phyloP scores from a whole-genome alignment of 768 basidiomycete genomes.

The Hebeloma cylindrosporum region DNA sequence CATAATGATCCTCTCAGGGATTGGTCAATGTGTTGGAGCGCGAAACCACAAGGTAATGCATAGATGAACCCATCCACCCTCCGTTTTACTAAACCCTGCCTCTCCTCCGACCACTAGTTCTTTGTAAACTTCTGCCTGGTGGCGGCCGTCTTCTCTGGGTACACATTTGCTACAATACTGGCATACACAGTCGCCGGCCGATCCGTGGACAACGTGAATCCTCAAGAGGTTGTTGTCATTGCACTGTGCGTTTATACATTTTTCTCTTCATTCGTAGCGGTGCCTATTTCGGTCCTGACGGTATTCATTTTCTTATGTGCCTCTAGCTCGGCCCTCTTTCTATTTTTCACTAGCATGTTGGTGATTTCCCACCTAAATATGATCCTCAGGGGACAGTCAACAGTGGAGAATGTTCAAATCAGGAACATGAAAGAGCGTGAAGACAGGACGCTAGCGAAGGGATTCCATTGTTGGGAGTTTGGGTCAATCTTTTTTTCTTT shows the following conservation, averaged over 20 bases:
- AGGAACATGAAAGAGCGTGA: slow-evolving; percentile 69
- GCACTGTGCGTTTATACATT: slow-evolving; percentile 53
- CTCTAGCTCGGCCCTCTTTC: slow-evolving; percentile 66
- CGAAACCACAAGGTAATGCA: slow-evolving; percentile 76
- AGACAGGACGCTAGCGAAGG: slow-evolving; percentile 43
- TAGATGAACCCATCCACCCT: not conserved
- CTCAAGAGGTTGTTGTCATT: slow-evolving; percentile 72
- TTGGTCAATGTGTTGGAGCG: slow-evolving; percentile 93
- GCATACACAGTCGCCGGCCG: slow-evolving; percentile 44
- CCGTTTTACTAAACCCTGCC: slow-evolving; percentile 1
- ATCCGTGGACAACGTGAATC: slow-evolving; percentile 42
- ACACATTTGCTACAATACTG: slow-evolving; percentile 62
- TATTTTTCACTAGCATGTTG: slow-evolving; percentile 65
- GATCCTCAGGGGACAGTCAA: slow-evolving; percentile 66
- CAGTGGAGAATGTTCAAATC: slow-evolving; percentile 72
- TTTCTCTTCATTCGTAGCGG: not conserved
- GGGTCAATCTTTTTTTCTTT: slow-evolving; percentile 39
- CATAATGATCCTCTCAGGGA: slow-evolving; percentile 58
- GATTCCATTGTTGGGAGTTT: slow-evolving; percentile 54
- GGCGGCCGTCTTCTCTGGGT: slow-evolving; percentile 56
- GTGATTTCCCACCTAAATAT: slow-evolving; percentile 58
- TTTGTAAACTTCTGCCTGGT: slow-evolving; percentile 82
- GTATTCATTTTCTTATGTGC: not conserved
- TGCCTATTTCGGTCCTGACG: too few species aligned
- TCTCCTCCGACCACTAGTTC: slow-evolving; percentile 47